Percentiles rank a stretch among this genome's conserved stretches.
Conservation (phyloP, 2,329 filamentous ascomycete species). For the Bimuria novae-zelandiae region DNA sequence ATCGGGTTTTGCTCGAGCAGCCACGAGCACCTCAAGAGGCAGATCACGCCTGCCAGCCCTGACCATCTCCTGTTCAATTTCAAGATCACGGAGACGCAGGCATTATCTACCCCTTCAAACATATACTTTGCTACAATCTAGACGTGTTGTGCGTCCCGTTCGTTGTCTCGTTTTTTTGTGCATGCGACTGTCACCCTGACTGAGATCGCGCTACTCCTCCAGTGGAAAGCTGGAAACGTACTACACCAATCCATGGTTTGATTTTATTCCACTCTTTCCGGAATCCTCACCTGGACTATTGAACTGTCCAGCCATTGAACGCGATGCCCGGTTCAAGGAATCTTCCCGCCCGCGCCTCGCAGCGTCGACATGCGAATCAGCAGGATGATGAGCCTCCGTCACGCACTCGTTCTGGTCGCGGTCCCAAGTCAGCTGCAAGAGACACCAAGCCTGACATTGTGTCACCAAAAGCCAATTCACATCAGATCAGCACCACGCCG, state of each 20-base stretch:
- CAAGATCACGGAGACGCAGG: conserved; percentile 4
- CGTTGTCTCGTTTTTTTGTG: conserved; percentile 24
- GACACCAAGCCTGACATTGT: conserved; percentile 29
- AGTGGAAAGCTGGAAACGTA: conserved; percentile 27
- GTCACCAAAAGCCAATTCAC: conserved; percentile 30
- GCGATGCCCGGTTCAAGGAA: conserved; percentile 34
- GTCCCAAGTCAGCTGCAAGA: conserved; percentile 37
- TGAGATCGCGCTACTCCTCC: conserved; percentile 43
- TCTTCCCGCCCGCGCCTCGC: conserved; percentile 34
- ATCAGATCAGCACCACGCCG: conserved; percentile 28
- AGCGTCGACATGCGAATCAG: conserved; percentile 31
- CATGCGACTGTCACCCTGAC: conserved; percentile 37
- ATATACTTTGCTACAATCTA: conserved; percentile 16
- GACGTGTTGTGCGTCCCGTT: conserved; percentile 22
- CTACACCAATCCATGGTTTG: conserved; percentile 22
- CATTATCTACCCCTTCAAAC: conserved; percentile 8
- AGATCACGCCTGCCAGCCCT: conserved; percentile 38
- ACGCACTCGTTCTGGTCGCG: conserved; percentile 41
- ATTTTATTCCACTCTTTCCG: conserved; percentile 14
- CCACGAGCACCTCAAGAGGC: conserved; percentile 39
- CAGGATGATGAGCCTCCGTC: conserved; percentile 38
- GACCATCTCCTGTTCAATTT: conserved; percentile 23
- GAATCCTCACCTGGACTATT: conserved; percentile 6
- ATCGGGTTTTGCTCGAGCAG: conserved; percentile 36
- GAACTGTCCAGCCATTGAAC: neutral